Evolutionary conservation across 495 filamentous ascomycete genomes (phyloP).

Genomic region (Penicillium maclennaniae): DNA sequence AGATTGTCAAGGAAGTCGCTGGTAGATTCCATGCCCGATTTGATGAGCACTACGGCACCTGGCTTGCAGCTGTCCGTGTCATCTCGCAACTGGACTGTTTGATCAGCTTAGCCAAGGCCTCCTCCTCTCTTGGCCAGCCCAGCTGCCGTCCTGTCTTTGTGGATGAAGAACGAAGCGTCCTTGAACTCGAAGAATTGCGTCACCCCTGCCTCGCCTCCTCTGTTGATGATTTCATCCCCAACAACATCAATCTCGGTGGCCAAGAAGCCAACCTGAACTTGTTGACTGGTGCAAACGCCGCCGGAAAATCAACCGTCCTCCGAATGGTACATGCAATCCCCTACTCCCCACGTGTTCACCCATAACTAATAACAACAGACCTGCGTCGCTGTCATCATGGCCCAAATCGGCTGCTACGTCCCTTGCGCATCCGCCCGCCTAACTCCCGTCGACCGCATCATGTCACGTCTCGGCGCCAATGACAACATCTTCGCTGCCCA

Average conservation of each 20-base stretch:
- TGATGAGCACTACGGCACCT: conserved; percentile 79
- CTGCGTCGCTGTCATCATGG: conserved; percentile 95
- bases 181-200: conserved; percentile 88
- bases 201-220: conserved; percentile 91
- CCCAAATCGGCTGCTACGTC: conserved; percentile 95
- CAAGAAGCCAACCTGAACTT: conserved; percentile 77
- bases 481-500: conserved; percentile 99
- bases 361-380: conserved; percentile 48
- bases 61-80: conserved; percentile 83
- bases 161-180: conserved; percentile 73
- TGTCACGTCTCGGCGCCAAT: conserved; percentile 96
- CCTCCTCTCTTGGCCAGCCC: conserved; percentile 73
- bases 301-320: conserved; percentile 96
- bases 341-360: not conserved
- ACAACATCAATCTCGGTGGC: conserved; percentile 87
- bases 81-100: conserved; percentile 92
- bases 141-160: conserved; percentile 87
- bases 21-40: conserved; percentile 82
- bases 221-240: conserved; percentile 94
- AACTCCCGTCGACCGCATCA: conserved; percentile 94
- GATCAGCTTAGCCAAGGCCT: conserved; percentile 87
- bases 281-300: conserved; percentile 94
- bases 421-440: conserved; percentile 79
- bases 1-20: conserved; percentile 85
- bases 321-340: conserved; percentile 67